phyloP scores from a whole-genome alignment of 192 early-diverging fungal genomes.

The Backusella liffmaniae region DNA sequence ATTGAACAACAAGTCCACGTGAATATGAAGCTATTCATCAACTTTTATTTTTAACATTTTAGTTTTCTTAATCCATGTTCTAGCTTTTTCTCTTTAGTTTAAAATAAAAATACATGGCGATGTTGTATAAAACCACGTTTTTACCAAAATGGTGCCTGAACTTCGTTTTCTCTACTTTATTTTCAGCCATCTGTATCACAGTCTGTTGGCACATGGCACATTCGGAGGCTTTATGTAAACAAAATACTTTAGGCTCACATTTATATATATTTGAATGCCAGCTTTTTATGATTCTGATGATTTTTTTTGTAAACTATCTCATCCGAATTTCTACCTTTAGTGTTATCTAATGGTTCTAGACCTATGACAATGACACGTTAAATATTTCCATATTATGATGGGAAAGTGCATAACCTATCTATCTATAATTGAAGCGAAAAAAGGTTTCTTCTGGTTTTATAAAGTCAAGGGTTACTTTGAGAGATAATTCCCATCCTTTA shows the following conservation, averaged over 20 bases:
- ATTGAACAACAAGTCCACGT: neutral
- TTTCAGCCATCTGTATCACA: neutral
- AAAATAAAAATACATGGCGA: neutral
- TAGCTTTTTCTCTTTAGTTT: neutral
- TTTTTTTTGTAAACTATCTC: neutral
- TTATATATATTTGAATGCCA: constrained; percentile 5
- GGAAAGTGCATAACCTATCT: neutral
- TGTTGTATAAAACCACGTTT: neutral
- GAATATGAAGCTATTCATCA: neutral
- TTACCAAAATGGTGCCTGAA: neutral
- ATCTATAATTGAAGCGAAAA: neutral
- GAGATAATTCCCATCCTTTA: neutral
- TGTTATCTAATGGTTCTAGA: neutral
- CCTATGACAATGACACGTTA: neutral
- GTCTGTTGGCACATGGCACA: neutral
- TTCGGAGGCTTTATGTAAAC: neutral
- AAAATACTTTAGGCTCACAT: neutral
- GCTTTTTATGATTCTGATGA: neutral
- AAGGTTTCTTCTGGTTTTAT: neutral
- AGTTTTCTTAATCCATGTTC: neutral
- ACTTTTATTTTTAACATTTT: neutral
- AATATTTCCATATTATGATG: neutral
- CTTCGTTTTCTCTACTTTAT: neutral
- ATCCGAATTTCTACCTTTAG: neutral
- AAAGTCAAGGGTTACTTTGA: neutral